Evolutionary conservation across 805 yeast species (phyloP).

Genomic region (Metschnikowia cubensis): DNA sequence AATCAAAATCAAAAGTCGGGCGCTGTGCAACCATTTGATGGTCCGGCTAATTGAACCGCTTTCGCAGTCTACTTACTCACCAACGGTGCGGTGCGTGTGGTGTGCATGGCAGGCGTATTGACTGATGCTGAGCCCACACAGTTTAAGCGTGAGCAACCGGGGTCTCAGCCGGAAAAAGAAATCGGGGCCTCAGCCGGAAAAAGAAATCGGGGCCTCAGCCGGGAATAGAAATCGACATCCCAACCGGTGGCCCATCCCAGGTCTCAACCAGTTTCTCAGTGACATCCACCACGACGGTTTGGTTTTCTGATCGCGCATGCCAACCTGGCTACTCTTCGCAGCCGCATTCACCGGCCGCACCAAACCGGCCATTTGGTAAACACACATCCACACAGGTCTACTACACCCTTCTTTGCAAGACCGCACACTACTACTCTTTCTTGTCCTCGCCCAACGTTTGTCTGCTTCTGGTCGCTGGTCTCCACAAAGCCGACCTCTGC

Average conservation of each 20-base stretch:
- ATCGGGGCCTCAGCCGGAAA: too few relatives aligned
- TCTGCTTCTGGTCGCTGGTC: background rate
- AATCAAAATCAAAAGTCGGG: too few relatives aligned
- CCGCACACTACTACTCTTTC: background rate
- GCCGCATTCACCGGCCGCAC: background rate
- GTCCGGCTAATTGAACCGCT: background rate
- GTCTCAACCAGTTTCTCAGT: too few relatives aligned
- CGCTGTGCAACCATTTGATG: too few relatives aligned
- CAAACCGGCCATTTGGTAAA: slow-evolving; percentile 5
- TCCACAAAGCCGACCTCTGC: background rate
- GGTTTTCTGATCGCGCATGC: slow-evolving; percentile 1
- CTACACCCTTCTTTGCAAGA: background rate
- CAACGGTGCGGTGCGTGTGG: background rate
- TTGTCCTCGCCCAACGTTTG: too few relatives aligned
- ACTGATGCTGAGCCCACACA: too few relatives aligned
- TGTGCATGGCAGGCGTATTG: background rate
- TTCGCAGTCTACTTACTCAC: background rate
- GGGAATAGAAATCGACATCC: too few relatives aligned
- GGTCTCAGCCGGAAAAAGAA: too few relatives aligned
- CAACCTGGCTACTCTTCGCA: background rate
- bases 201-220: too few relatives aligned
- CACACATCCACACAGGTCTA: slow-evolving; percentile 2
- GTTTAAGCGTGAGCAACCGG: too few relatives aligned
- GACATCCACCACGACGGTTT: too few relatives aligned
- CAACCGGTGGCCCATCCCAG: too few relatives aligned